Evolutionary conservation across 768 basidiomycete genomes (phyloP), one percentile per base, ranked within the genome.

Genomic region (Paxillus ammoniavirescens): DNA sequence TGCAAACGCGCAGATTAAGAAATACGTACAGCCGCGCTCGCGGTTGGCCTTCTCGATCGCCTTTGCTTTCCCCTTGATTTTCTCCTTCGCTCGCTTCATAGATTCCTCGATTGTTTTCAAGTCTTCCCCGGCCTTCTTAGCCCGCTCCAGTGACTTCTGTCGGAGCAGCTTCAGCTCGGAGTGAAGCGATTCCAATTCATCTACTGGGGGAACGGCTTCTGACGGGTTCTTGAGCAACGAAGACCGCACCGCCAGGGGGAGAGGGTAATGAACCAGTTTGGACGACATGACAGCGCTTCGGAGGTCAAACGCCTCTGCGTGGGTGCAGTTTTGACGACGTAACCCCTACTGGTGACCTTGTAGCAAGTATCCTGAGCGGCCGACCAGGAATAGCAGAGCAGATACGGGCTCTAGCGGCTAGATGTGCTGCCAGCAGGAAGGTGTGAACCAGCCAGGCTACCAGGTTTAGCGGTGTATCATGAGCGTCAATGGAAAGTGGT

Each of bases 91-190:
- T 55, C 82, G 79, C 49, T 82, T 81, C 81, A 89, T 84, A 46
- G 85, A 86, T 70, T 87, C 89, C 57, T 88, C 83, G 61, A 92
- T 83, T 50, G 81, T 77, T 65, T 77, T 81, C 60, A 89, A 72
- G 75, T 92, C 90, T 63, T 87, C 83, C 31, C 79, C 80, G 0
- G 89, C 91, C 74, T 89, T 91, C 75, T 79, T 83, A 38, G 77
- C 81, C 60, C 87, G 79, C 56, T 85, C 84, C 44, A 83, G 61
- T 7, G 82, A 78, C 64, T 73, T 75, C 60, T 79, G 73, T 61
- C 76, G 80, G 49, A 86, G 70, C 45, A 72, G 56, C 55, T 67
- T 73, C 44, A 93, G 81, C 66, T 91, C 88, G 42, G 74, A 62
- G 38, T 86, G 81, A 18, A 91, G 77, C 18, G 68, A 60, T 53